phyloP scores from a whole-genome alignment of 352 stramenopile genomes.

The Phytopythium delawarense region DNA sequence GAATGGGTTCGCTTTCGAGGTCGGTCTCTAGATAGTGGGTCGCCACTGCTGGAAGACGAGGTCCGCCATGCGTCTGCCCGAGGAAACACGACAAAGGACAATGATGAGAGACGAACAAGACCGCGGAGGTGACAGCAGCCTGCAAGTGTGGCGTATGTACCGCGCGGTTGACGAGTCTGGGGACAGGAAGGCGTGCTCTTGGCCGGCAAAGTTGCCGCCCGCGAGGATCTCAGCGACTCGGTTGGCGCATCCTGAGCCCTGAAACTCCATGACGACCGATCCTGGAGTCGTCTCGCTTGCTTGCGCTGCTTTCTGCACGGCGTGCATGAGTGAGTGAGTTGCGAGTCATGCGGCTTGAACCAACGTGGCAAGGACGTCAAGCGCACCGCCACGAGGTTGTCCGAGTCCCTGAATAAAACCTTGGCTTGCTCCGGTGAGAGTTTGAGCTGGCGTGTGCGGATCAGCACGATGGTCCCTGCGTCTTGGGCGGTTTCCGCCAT shows the following conservation, averaged over 20 bases:
- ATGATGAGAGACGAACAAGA: neutral
- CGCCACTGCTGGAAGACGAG: constrained; percentile 57
- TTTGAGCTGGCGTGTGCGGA: constrained; percentile 51
- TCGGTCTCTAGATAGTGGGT: constrained; percentile 21
- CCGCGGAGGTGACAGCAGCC: neutral
- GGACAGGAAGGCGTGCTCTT: constrained; percentile 22
- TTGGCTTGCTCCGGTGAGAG: constrained; percentile 33
- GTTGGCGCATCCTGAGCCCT: constrained; percentile 21
- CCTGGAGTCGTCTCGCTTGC: constrained; percentile 23
- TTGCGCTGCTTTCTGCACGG: constrained; percentile 26
- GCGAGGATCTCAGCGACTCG: constrained; percentile 20
- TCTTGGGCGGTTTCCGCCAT: constrained; percentile 15
- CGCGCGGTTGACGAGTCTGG: constrained; percentile 19
- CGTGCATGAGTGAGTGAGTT: neutral
- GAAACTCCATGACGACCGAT: constrained; percentile 62
- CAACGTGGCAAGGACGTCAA: neutral
- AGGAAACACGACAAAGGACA: neutral
- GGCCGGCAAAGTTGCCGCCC: constrained; percentile 16
- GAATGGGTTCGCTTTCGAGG: neutral
- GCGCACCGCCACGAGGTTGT: constrained; percentile 13
- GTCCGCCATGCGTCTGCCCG: constrained; percentile 26
- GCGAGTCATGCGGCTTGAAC: neutral
- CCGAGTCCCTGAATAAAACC: constrained; percentile 21
- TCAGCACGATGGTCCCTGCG: constrained; percentile 18
- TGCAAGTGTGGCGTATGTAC: constrained; percentile 13